Percentiles rank a stretch among this genome's conserved stretches.
phyloP scores from a whole-genome alignment of 495 filamentous ascomycete genomes.

The Penicillium atrosanguineum region DNA sequence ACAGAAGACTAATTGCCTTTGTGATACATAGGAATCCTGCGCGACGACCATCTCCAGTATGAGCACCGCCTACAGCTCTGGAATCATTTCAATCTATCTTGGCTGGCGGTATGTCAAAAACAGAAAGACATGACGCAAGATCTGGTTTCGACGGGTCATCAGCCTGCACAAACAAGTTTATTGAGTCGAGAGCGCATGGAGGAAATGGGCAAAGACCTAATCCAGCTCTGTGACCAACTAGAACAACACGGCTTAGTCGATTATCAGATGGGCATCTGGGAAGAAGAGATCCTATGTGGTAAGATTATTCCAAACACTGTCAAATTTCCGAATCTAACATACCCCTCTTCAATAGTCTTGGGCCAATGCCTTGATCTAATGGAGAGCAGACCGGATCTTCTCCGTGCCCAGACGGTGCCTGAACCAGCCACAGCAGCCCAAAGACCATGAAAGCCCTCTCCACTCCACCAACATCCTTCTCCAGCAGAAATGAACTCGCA shows the following conservation, averaged over 20 bases:
- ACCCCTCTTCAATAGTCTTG: slow-evolving; percentile 49
- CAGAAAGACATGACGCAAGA: slow-evolving; percentile 74
- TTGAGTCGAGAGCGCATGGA: slow-evolving; percentile 68
- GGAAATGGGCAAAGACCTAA: slow-evolving; percentile 76
- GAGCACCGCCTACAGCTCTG: slow-evolving; percentile 75
- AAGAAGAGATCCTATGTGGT: slow-evolving; percentile 87
- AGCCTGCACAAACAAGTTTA: slow-evolving; percentile 60
- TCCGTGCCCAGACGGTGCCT: slow-evolving; percentile 19
- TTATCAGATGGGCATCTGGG: slow-evolving; percentile 95
- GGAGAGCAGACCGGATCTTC: slow-evolving; percentile 36
- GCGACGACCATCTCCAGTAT: slow-evolving; percentile 72
- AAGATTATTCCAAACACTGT: slow-evolving; percentile 32
- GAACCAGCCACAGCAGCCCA: slow-evolving; percentile 24
- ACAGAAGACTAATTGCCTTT: slow-evolving; percentile 26
- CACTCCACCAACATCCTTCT: background rate
- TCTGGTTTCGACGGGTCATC: slow-evolving; percentile 56
- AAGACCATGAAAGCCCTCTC: slow-evolving; percentile 18
- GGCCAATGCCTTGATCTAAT: slow-evolving; percentile 62
- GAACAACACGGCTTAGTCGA: slow-evolving; percentile 91
- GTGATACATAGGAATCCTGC: slow-evolving; percentile 57
- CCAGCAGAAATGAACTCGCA: background rate
- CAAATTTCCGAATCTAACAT: background rate
- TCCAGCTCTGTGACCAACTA: slow-evolving; percentile 78
- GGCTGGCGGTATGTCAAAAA: slow-evolving; percentile 82
- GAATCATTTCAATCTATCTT: slow-evolving; percentile 93